A percentile compares a stretch with the other conserved stretches of the same genome.
Evolutionary conservation across 495 filamentous ascomycete genomes (phyloP).

Genomic region (Xylaria acuta): DNA sequence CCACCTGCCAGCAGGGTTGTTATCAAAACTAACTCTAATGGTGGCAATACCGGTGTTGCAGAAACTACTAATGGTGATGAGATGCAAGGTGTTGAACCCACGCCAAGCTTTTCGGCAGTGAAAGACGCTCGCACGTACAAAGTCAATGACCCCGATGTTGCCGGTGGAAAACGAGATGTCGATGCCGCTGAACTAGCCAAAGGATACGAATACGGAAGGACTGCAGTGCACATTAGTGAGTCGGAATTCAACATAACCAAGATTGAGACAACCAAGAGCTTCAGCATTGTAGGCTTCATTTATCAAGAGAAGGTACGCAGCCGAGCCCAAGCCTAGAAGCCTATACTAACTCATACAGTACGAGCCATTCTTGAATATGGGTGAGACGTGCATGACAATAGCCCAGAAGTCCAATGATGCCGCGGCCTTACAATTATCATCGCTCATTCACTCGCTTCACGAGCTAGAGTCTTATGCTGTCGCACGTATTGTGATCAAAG

Average conservation of each 20-base stretch:
- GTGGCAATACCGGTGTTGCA: constrained; percentile 54
- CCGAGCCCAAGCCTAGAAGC: not conserved
- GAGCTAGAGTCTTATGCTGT: constrained; percentile 88
- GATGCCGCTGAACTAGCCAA: constrained; percentile 84
- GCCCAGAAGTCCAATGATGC: constrained; percentile 74
- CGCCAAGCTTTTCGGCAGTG: constrained; percentile 65
- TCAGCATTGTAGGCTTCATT: constrained; percentile 89
- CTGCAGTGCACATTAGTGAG: constrained; percentile 85
- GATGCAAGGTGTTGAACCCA: constrained; percentile 52
- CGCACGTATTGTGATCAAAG: constrained; percentile 83
- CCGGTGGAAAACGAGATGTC: constrained; percentile 85
- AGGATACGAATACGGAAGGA: constrained; percentile 93
- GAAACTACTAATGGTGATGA: constrained; percentile 53
- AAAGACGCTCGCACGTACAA: constrained; percentile 78
- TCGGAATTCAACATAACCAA: constrained; percentile 83
- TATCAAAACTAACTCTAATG: constrained; percentile 45
- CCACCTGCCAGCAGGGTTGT: constrained; percentile 80
- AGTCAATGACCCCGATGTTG: constrained; percentile 72
- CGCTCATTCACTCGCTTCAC: constrained; percentile 84
- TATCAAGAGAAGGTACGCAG: constrained; percentile 68
- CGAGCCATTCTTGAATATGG: constrained; percentile 84
- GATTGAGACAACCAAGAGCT: constrained; percentile 72
- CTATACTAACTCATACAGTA: constrained; percentile 61
- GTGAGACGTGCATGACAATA: constrained; percentile 74
- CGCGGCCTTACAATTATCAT: constrained; percentile 82